A percentile compares a stretch with the other conserved stretches of the same genome.
Evolutionary conservation across 495 filamentous ascomycete species (phyloP).

Genomic region (Neurospora intermedia): DNA sequence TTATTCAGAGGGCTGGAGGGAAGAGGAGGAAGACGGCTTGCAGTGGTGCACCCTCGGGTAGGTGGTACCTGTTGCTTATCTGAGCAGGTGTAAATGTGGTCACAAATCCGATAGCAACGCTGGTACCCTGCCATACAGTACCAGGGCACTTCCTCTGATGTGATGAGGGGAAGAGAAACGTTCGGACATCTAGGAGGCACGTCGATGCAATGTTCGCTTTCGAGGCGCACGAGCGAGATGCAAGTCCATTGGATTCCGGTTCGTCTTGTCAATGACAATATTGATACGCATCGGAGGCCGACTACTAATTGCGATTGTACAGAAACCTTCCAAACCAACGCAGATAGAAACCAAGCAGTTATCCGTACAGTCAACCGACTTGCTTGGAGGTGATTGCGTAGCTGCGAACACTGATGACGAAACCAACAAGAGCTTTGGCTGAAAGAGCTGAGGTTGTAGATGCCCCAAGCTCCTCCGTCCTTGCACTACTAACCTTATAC

Average conservation of each 20-base stretch:
- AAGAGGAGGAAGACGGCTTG: background rate
- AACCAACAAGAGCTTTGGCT: conserved; percentile 1
- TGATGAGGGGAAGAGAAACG: background rate
- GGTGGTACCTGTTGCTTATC: background rate
- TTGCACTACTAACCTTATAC: background rate
- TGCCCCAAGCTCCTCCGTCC: background rate
- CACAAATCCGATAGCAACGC: background rate
- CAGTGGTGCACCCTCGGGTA: background rate
- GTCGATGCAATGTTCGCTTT: background rate
- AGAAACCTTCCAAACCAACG: background rate
- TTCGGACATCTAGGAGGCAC: background rate
- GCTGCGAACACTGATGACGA: conserved; percentile 12
- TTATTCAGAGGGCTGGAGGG: background rate
- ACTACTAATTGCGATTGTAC: too few species aligned
- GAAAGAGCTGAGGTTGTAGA: background rate
- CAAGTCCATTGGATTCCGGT: background rate
- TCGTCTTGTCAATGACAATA: background rate
- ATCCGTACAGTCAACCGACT: background rate
- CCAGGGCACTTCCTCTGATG: background rate
- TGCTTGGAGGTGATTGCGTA: conserved; percentile 1
- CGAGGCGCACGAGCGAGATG: background rate
- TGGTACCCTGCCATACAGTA: background rate
- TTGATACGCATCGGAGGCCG: background rate
- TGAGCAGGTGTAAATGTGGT: background rate
- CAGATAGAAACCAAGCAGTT: background rate